Evolutionary conservation across 345 rosid species (phyloP).

Genomic region (Hibiscus trionum): DNA sequence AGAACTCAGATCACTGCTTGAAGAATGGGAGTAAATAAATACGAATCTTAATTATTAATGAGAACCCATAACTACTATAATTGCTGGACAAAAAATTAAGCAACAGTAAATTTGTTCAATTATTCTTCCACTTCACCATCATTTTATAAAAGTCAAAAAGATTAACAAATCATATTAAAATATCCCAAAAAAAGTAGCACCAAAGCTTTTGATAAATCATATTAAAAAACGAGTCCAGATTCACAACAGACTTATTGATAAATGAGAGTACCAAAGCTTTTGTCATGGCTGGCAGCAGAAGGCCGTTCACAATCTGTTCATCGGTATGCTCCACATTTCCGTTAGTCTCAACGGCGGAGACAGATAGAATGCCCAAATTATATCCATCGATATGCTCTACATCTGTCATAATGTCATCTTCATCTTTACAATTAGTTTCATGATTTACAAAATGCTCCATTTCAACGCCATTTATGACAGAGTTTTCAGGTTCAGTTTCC

Average conservation of each 20-base stretch:
- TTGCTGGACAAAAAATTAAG: background rate
- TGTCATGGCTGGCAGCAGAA: slow-evolving; percentile 31
- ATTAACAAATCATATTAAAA: background rate
- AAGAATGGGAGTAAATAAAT: background rate
- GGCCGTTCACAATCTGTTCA: slow-evolving; percentile 18
- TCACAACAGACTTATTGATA: background rate
- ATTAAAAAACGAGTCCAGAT: background rate
- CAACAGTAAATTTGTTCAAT: background rate
- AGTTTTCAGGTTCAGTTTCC: slow-evolving; percentile 31
- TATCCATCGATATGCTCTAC: slow-evolving; percentile 21
- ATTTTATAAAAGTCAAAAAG: background rate
- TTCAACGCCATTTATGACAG: slow-evolving; percentile 16
- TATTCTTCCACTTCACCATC: background rate
- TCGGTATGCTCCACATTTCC: slow-evolving; percentile 21
- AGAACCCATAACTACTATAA: background rate
- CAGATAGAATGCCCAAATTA: slow-evolving; percentile 22
- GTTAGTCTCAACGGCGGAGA: slow-evolving; percentile 20
- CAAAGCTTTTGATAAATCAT: background rate
- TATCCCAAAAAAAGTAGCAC: background rate
- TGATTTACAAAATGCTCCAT: slow-evolving; percentile 14
- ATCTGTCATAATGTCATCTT: slow-evolving; percentile 12
- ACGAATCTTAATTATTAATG: background rate
- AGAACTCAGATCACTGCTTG: background rate
- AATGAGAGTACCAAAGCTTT: slow-evolving; percentile 40
- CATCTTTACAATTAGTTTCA: slow-evolving; percentile 14